These are phyloP conservation scores for Coniochaeta sp. DNA, from an alignment of 2,329 filamentous ascomycete genomes.

Conservation along the genomic window DNA sequence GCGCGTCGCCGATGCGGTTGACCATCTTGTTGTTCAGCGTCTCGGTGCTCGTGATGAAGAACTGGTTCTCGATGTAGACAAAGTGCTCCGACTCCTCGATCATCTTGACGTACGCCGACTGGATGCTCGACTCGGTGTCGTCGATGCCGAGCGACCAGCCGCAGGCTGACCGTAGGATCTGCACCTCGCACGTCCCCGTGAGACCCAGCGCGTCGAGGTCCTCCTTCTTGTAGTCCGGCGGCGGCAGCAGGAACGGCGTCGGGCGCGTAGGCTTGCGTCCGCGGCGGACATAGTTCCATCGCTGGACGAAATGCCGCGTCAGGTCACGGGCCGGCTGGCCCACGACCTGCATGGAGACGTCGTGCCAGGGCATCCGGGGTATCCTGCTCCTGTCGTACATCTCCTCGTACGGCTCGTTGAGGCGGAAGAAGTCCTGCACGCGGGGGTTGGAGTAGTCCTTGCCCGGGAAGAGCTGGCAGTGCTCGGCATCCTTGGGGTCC, in stretches of 20 bases:
- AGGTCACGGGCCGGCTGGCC: slow-evolving; percentile 91
- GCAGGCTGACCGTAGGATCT: slow-evolving; percentile 84
- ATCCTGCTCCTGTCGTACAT: slow-evolving; percentile 93
- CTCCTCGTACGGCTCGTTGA: slow-evolving; percentile 93
- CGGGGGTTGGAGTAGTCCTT: slow-evolving; percentile 98
- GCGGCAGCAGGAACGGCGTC: slow-evolving; percentile 86
- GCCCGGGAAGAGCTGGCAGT: slow-evolving; percentile 92
- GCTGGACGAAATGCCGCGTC: slow-evolving; percentile 91
- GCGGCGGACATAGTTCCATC: slow-evolving; percentile 94
- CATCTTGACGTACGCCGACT: slow-evolving; percentile 89
- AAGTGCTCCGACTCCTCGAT: slow-evolving; percentile 96
- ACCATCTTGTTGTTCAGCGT: slow-evolving; percentile 81
- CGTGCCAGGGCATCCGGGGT: slow-evolving; percentile 97
- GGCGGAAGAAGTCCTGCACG: slow-evolving; percentile 87
- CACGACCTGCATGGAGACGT: slow-evolving; percentile 95
- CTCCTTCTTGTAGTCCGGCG: slow-evolving; percentile 80
- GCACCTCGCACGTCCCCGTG: slow-evolving; percentile 90
- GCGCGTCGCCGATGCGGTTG: slow-evolving; percentile 88
- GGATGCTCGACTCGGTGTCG: slow-evolving; percentile 86
- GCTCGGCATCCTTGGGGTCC: slow-evolving; percentile 78
- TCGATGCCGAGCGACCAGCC: slow-evolving; percentile 90
- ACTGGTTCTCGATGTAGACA: slow-evolving; percentile 98
- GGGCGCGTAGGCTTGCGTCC: slow-evolving; percentile 90
- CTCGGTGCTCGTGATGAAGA: slow-evolving; percentile 90
- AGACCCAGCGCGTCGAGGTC: slow-evolving; percentile 85